Conservation (phyloP, 1,284 basidiomycete species). For the Chalciporus sp. region DNA sequence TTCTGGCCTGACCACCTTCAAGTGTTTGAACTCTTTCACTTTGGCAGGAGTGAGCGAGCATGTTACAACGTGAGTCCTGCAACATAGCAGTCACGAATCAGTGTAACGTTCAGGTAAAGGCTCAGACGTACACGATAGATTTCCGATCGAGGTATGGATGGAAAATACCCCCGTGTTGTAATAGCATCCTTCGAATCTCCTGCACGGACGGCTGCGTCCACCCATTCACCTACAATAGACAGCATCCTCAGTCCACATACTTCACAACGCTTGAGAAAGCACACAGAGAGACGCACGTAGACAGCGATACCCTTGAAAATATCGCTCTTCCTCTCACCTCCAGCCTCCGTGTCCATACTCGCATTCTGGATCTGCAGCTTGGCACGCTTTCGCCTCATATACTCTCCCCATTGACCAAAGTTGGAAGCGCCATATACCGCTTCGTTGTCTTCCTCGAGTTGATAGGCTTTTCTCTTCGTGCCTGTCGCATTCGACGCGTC, state of each 20-base stretch:
- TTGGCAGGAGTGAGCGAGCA: constrained; percentile 89
- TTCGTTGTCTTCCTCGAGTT: constrained; percentile 16
- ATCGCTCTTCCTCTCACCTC: constrained; percentile 38
- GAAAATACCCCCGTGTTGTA: constrained; percentile 83
- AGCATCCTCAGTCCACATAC: neutral
- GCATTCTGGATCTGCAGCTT: constrained; percentile 89
- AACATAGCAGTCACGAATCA: constrained; percentile 6
- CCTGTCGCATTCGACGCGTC: constrained; percentile 2
- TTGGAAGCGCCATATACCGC: constrained; percentile 74
- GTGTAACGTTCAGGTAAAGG: neutral
- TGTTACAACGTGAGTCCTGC: constrained; percentile 87
- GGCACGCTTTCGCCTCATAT: constrained; percentile 87
- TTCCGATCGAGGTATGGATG: constrained; percentile 87
- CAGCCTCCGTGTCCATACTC: constrained; percentile 46
- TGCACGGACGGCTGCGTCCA: constrained; percentile 88
- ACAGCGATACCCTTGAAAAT: constrained; percentile 78
- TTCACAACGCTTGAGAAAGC: neutral
- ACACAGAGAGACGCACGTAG: constrained; percentile 58
- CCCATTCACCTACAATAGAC: constrained; percentile 75
- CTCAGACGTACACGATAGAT: constrained; percentile 59
- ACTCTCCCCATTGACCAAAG: constrained; percentile 86
- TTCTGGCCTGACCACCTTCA: constrained; percentile 86
- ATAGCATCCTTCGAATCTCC: constrained; percentile 78
- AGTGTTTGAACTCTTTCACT: constrained; percentile 81
- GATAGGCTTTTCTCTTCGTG: constrained; percentile 22